Conservation (phyloP, 768 basidiomycete genomes). For the Cantharellus cinnabarinus region DNA sequence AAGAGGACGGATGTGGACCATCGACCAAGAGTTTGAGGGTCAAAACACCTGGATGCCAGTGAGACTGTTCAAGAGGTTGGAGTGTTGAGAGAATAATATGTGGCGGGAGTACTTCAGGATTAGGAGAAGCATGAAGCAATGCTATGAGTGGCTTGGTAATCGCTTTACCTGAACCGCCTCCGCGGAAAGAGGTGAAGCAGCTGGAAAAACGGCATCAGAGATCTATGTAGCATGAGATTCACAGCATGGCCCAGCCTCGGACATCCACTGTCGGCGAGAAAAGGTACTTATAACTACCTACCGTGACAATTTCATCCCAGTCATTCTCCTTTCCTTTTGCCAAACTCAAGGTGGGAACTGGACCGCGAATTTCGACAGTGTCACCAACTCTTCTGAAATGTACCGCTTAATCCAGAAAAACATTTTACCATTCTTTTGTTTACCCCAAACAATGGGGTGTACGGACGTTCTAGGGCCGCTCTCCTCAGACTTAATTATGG, state of each 20-base stretch:
- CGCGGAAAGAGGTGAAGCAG: conserved; percentile 37
- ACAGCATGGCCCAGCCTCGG: neutral
- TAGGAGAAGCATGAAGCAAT: conserved; percentile 49
- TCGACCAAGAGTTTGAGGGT: conserved; percentile 45
- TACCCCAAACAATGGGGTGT: too few species aligned
- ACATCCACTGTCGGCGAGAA: neutral
- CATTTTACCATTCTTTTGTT: too few species aligned
- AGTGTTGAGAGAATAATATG: conserved; percentile 35
- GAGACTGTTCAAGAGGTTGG: conserved; percentile 17
- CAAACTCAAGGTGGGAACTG: too few species aligned
- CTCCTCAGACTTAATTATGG: too few species aligned
- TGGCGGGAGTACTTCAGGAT: conserved; percentile 46
- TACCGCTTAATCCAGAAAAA: too few species aligned
- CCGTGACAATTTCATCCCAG: conserved; percentile 74
- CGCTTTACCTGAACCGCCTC: conserved; percentile 8
- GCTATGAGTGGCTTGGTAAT: conserved; percentile 26
- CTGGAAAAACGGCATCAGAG: conserved; percentile 73
- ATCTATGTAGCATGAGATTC: conserved; percentile 27
- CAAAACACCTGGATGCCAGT: conserved; percentile 31
- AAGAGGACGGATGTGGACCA: too few species aligned
- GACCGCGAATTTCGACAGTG: too few species aligned
- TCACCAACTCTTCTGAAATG: too few species aligned
- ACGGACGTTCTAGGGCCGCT: too few species aligned
- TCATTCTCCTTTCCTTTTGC: too few species aligned
- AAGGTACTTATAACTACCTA: conserved; percentile 12